Percentiles rank a stretch among this genome's conserved stretches.
Conservation (phyloP, 148 eudicot species). For the Fagopyrum tataricum region DNA sequence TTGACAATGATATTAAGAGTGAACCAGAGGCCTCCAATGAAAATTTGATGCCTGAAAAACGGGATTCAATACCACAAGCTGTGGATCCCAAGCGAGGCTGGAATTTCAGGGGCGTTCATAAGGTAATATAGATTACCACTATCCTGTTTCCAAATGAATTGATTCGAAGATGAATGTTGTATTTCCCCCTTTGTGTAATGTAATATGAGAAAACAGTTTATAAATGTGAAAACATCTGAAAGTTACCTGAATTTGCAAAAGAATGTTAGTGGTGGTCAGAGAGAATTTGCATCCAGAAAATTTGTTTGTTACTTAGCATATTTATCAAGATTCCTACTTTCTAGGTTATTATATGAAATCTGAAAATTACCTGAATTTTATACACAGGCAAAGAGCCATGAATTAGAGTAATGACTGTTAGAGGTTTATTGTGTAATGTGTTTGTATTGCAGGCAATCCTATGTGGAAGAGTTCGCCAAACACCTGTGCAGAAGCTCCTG, state of each 20-base stretch:
- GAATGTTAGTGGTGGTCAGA: neutral
- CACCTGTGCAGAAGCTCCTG: conserved; percentile 88
- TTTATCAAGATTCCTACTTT: neutral
- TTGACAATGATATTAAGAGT: conserved; percentile 26
- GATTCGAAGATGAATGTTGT: neutral
- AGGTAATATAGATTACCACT: conserved; percentile 37
- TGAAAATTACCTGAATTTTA: neutral
- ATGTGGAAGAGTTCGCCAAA: conserved; percentile 90
- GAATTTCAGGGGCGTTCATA: conserved; percentile 89
- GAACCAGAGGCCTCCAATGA: conserved; percentile 25
- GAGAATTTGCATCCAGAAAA: neutral
- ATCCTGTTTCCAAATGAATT: neutral
- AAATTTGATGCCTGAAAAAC: conserved; percentile 38
- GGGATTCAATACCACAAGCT: conserved; percentile 43
- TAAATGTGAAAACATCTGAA: neutral
- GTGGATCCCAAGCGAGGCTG: conserved; percentile 87
- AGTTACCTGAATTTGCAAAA: neutral
- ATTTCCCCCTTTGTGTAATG: neutral
- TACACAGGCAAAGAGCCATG: neutral
- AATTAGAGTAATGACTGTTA: neutral
- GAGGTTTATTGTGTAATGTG: neutral
- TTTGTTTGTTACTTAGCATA: neutral
- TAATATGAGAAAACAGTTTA: neutral
- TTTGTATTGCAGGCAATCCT: conserved; percentile 57
- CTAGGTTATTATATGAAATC: neutral